Conservation (phyloP, 805 yeast genomes). For the Candida namnaoensis region DNA sequence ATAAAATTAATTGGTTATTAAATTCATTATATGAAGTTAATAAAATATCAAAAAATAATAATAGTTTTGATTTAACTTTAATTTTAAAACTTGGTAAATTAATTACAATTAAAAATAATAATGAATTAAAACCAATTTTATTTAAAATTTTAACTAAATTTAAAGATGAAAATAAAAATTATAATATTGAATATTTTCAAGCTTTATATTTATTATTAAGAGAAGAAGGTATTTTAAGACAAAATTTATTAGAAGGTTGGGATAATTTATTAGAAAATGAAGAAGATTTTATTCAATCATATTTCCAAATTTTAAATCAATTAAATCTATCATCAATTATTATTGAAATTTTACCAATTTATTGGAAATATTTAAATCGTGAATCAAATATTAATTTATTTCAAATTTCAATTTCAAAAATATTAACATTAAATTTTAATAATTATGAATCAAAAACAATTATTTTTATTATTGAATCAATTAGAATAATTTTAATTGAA, state of each 20-base stretch:
- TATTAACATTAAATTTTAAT: conserved; percentile 1
- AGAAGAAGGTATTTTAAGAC: conserved; percentile 9
- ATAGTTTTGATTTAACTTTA: too few relatives aligned
- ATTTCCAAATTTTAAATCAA: conserved; percentile 2
- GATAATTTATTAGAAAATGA: conserved; percentile 5
- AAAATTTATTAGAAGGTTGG: conserved; percentile 14
- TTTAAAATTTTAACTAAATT: conserved; percentile 20
- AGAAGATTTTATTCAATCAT: conserved; percentile 7
- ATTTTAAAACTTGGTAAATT: conserved; percentile 3
- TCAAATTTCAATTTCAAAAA: conserved; percentile 9
- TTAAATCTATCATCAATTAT: conserved; percentile 2
- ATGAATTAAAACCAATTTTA: conserved; percentile 14
- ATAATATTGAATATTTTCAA: conserved; percentile 17
- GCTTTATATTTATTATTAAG: conserved; percentile 27
- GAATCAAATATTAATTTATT: conserved; percentile 1
- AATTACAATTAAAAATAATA: not conserved
- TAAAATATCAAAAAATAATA: too few relatives aligned
- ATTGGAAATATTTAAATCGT: conserved; percentile 5
- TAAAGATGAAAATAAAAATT: conserved; percentile 5
- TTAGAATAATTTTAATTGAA: conserved; percentile 37
- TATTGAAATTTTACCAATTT: conserved; percentile 14
- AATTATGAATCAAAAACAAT: not conserved
- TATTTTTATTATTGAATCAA: conserved; percentile 3
- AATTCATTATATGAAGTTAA: conserved; percentile 13
- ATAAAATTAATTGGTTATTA: conserved; percentile 17